These are phyloP conservation scores for Alternaria sp. DNA, from an alignment of 2,329 filamentous ascomycete genomes.

Conservation along the genomic window DNA sequence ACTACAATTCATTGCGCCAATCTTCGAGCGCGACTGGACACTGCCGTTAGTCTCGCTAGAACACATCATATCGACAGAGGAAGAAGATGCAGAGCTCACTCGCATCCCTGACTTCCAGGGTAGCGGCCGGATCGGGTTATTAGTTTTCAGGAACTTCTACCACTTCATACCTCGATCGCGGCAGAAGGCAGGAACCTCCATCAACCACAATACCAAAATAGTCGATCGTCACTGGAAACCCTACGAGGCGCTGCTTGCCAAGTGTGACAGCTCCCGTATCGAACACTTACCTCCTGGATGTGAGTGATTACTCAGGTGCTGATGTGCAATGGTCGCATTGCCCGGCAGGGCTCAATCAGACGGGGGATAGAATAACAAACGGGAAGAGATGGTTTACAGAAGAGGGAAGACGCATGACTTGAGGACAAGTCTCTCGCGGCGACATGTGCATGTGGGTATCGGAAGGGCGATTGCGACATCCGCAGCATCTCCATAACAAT, in stretches of 20 bases:
- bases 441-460: neutral
- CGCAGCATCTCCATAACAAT: rapidly evolving
- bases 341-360: neutral
- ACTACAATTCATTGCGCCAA: neutral
- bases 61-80: neutral
- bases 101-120: neutral
- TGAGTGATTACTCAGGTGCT: neutral
- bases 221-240: neutral
- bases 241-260: neutral
- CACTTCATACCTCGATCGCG: neutral
- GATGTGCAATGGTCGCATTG: neutral
- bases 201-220: neutral
- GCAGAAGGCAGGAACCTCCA: neutral
- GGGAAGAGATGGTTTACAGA: neutral
- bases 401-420: neutral
- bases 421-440: neutral
- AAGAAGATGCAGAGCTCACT: neutral
- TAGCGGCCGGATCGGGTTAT: neutral
- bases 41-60: neutral
- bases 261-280: neutral
- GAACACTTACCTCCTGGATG: neutral
- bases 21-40: neutral
- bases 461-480: neutral
- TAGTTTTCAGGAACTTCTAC: neutral
- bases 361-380: too few relatives aligned